Evolutionary conservation across 1,284 basidiomycete genomes (phyloP).

Genomic region (Stereum hirsutum): DNA sequence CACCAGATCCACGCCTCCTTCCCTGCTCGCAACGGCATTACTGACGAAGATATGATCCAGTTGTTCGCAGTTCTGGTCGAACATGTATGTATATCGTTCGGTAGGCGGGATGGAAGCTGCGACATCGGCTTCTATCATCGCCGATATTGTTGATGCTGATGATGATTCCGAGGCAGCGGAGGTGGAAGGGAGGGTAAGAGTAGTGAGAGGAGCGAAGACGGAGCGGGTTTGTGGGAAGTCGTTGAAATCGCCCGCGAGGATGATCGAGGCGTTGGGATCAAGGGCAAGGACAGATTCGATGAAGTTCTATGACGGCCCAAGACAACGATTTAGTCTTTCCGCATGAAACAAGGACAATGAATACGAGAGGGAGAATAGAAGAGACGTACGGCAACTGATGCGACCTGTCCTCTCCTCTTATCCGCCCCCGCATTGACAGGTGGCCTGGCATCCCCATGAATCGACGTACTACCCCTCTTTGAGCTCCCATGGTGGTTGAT

Average conservation of each 20-base stretch:
- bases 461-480: slow-evolving; percentile 47
- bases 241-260: slow-evolving; percentile 58
- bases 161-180: too few relatives aligned
- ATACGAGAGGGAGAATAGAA: background rate
- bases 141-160: too few relatives aligned
- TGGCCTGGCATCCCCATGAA: slow-evolving; percentile 46
- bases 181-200: too few relatives aligned
- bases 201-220: slow-evolving; percentile 37
- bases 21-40: slow-evolving; percentile 25
- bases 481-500: slow-evolving; percentile 54
- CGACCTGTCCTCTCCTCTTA: slow-evolving; percentile 40
- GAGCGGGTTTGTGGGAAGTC: slow-evolving; percentile 39
- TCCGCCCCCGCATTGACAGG: slow-evolving; percentile 47
- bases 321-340: background rate
- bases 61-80: slow-evolving; percentile 49
- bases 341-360: background rate
- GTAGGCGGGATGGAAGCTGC: slow-evolving; percentile 33
- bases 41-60: slow-evolving; percentile 53
- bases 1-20: slow-evolving; percentile 34
- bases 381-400: slow-evolving; percentile 34
- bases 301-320: slow-evolving; percentile 33
- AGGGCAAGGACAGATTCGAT: slow-evolving; percentile 33
- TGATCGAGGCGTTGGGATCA: slow-evolving; percentile 38
- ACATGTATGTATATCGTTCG: slow-evolving; percentile 55
- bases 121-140: slow-evolving; percentile 41